Conservation (phyloP, 257 asterid species). For the Petunia axillaris region DNA sequence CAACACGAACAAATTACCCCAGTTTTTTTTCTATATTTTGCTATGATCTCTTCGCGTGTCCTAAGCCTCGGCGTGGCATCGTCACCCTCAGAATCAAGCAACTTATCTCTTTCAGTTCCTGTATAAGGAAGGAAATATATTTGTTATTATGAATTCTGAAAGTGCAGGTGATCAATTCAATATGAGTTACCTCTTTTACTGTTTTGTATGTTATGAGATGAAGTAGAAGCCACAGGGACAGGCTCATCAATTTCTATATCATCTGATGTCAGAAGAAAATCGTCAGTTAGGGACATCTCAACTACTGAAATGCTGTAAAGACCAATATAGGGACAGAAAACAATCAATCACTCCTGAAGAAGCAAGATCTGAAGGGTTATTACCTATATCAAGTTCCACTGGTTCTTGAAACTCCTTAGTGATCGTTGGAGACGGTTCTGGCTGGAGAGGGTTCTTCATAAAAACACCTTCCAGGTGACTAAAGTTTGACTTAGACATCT, state of each 20-base stretch:
- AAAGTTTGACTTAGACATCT: constrained; percentile 44
- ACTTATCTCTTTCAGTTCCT: constrained; percentile 64
- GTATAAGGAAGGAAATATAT: constrained; percentile 29
- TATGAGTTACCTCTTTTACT: constrained; percentile 47
- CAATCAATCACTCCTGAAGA: constrained; percentile 16
- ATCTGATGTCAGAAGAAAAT: constrained; percentile 44
- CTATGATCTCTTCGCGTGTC: constrained; percentile 82
- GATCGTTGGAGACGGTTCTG: constrained; percentile 39
- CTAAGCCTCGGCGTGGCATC: constrained; percentile 66
- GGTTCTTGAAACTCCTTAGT: constrained; percentile 43
- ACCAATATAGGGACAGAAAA: constrained; percentile 26
- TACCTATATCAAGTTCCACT: constrained; percentile 77
- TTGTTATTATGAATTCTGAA: constrained; percentile 24
- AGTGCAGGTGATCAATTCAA: constrained; percentile 4
- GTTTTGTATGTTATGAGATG: constrained; percentile 48
- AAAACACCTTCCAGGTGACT: constrained; percentile 67
- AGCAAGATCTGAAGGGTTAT: constrained; percentile 23
- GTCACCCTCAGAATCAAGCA: constrained; percentile 48
- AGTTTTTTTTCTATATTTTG: constrained; percentile 74
- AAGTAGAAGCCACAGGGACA: constrained; percentile 48
- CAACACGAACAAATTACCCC: constrained; percentile 50
- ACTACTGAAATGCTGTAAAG: neutral
- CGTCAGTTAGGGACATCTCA: constrained; percentile 30
- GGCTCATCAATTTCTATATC: constrained; percentile 89
- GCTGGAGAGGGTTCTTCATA: constrained; percentile 48